A percentile compares a stretch with the other conserved stretches of the same genome.
These are phyloP conservation scores for Candida maesae DNA, from an alignment of 805 yeast species.

Conservation along the genomic window DNA sequence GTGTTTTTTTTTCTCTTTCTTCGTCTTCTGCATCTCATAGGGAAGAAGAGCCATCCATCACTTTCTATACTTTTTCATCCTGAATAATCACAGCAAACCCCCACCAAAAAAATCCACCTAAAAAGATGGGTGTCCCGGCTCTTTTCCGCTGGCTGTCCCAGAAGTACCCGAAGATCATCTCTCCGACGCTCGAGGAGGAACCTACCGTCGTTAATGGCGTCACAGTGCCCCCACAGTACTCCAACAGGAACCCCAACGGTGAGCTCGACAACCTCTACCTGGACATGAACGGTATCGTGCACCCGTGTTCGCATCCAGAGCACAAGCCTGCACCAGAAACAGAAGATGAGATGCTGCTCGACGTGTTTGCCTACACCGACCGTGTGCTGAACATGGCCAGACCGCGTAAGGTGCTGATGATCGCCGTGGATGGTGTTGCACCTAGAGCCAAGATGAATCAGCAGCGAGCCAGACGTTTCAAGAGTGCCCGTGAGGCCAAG, in stretches of 20 bases:
- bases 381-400: conserved; percentile 90
- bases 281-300: conserved; percentile 99
- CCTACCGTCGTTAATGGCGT: conserved; percentile 55
- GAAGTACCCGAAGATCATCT: conserved; percentile 90
- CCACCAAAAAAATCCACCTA: background rate
- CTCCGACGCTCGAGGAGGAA: conserved; percentile 82
- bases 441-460: conserved; percentile 99
- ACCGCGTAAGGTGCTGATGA: conserved; percentile 87
- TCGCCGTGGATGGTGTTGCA: conserved; percentile 99
- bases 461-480: conserved; percentile 92
- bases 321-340: conserved; percentile 93
- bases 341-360: conserved; percentile 95
- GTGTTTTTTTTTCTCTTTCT: no score
- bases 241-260: conserved; percentile 87
- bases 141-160: conserved; percentile 93
- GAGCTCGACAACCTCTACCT: conserved; percentile 90
- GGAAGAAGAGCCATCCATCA: no score
- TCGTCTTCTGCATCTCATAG: no score
- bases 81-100: no score
- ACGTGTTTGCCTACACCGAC: conserved; percentile 88
- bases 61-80: no score
- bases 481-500: conserved; percentile 93
- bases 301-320: conserved; percentile 98
- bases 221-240: conserved; percentile 60
- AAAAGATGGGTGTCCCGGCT: conserved; percentile 91